Evolutionary conservation across 257 asterid species (phyloP), one percentile per base, ranked within the genome.

Genomic region (Gentiana straminea): DNA sequence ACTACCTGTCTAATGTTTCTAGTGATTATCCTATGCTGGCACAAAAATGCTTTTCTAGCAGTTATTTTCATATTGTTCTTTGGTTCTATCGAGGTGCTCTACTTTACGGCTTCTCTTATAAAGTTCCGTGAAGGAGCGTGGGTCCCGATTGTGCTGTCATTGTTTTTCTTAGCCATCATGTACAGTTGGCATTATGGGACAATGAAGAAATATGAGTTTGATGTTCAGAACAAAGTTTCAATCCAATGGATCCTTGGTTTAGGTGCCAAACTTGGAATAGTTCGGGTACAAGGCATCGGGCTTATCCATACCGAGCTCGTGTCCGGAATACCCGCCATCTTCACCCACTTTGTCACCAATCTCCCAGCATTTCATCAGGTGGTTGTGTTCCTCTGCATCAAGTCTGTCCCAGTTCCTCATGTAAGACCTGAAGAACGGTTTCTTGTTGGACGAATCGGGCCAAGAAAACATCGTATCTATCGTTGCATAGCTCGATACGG

Each of bases 281-380:
- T 76, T 0, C 88, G 98, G 10, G 98, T 91, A 13, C 82, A 77
- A 1, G 98, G 98, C 62, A 91, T 86, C 3, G 98, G 98, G 46
- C 89, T 91, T 68, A 81, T 91, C 52, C 96, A 91, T 64, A 86
- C 98, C 0, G 98, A 91, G 70, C 98, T 86, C 15, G 96, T 91
- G 51, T 75, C 98, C 0, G 98, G 98, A 33, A 73, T 91, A 65
- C 98, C 98, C 1, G 94, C 96, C 36, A 79, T 90, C 65, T 82
- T 90, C 79, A 82, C 98, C 13, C 96, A 90, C 60, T 90, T 90
- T 2, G 81, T 86, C 46, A 90, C 96, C 1, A 86, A 90, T 57
- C 91, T 90, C 38, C 98, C 98, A 0, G 98, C 98, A 33, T 90
- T 90, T 73, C 98, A 90, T 70, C 98, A 86, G 61, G 87, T 90